Conservation (phyloP, 306 rosid species). For the Luffa acutangula region DNA sequence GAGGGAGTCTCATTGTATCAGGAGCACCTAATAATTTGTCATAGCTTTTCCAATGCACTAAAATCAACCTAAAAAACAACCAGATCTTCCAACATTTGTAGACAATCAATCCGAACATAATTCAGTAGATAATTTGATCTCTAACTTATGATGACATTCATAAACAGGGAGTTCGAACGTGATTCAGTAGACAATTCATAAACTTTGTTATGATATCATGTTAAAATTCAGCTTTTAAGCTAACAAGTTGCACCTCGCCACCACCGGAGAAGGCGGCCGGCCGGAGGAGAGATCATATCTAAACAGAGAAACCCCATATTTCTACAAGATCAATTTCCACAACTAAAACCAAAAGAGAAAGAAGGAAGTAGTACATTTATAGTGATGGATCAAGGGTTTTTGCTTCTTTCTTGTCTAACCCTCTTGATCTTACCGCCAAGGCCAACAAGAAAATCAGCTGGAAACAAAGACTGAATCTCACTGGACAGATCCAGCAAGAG, state of each 20-base stretch:
- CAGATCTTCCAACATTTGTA: too few species aligned
- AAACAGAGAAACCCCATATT: background rate
- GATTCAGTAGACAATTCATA: background rate
- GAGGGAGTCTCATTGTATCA: too few species aligned
- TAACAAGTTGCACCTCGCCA: background rate
- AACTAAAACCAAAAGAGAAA: background rate
- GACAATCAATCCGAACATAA: too few species aligned
- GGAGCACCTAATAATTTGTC: too few species aligned
- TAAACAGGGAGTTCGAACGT: background rate
- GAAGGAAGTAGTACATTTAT: background rate
- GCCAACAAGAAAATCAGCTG: slow-evolving; percentile 24
- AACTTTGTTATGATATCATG: background rate
- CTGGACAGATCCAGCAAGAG: slow-evolving; percentile 22
- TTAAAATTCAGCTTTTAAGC: background rate
- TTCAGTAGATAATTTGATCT: too few species aligned
- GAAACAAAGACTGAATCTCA: slow-evolving; percentile 41
- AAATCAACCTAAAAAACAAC: background rate
- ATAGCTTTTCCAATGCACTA: background rate
- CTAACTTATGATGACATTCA: too few species aligned
- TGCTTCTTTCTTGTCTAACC: slow-evolving; percentile 14
- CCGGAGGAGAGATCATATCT: background rate
- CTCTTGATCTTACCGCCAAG: slow-evolving; percentile 38
- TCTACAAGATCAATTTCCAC: background rate
- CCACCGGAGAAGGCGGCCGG: background rate
- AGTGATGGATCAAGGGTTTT: background rate